Percentiles rank a stretch among this genome's conserved stretches.
These are phyloP conservation scores for Ceriops decandra DNA, from an alignment of 345 rosid species.

Conservation along the genomic window DNA sequence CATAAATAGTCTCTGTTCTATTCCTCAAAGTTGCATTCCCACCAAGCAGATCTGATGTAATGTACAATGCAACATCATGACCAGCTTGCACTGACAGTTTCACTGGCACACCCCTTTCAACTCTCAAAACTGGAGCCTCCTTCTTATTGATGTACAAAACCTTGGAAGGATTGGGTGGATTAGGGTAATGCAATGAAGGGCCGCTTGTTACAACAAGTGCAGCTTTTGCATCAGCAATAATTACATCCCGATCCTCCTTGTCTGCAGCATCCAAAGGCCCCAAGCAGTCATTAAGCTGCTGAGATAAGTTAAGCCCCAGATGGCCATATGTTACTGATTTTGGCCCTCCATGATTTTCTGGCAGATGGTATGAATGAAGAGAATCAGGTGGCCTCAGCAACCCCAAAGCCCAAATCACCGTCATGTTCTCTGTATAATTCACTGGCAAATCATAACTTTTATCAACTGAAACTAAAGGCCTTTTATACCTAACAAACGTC, in stretches of 20 bases:
- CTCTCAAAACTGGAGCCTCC: slow-evolving; percentile 68
- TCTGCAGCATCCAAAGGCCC: slow-evolving; percentile 69
- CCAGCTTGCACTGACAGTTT: slow-evolving; percentile 66
- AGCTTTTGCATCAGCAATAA: slow-evolving; percentile 47
- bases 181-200: slow-evolving; percentile 50
- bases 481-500: slow-evolving; percentile 75
- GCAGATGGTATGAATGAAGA: slow-evolving; percentile 74
- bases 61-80: slow-evolving; percentile 65
- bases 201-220: slow-evolving; percentile 52
- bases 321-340: slow-evolving; percentile 39
- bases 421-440: slow-evolving; percentile 44
- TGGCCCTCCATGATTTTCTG: slow-evolving; percentile 77
- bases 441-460: slow-evolving; percentile 72
- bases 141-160: slow-evolving; percentile 67
- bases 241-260: slow-evolving; percentile 67
- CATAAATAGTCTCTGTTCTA: slow-evolving; percentile 65
- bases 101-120: slow-evolving; percentile 73
- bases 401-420: slow-evolving; percentile 91
- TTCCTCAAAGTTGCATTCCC: slow-evolving; percentile 89
- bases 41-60: slow-evolving; percentile 84
- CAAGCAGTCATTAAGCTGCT: slow-evolving; percentile 44
- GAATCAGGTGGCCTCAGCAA: slow-evolving; percentile 79
- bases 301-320: slow-evolving; percentile 45
- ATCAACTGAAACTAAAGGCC: slow-evolving; percentile 55
- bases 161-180: slow-evolving; percentile 60